phyloP scores from a whole-genome alignment of 2,329 filamentous ascomycete genomes.

The Paecilomyces sp. region DNA sequence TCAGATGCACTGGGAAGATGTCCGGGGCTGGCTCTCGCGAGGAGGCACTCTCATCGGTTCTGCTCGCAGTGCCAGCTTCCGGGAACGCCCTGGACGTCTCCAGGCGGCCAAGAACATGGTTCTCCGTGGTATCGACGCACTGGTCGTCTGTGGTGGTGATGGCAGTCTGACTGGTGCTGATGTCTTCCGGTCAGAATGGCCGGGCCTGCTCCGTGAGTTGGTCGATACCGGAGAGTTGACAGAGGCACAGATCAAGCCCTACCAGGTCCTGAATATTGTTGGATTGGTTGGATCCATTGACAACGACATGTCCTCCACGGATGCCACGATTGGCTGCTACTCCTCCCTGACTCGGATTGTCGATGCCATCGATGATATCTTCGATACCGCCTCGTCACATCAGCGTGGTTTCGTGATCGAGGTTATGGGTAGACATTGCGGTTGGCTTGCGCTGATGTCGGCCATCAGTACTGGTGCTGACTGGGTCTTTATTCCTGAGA shows the following conservation, averaged over 20 bases:
- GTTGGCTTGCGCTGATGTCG: conserved; percentile 94
- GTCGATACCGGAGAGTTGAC: conserved; percentile 67
- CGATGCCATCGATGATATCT: conserved; percentile 84
- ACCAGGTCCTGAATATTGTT: conserved; percentile 87
- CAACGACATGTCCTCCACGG: conserved; percentile 94
- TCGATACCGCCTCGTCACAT: conserved; percentile 94
- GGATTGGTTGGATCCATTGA: conserved; percentile 95
- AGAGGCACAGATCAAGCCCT: conserved; percentile 63
- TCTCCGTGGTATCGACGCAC: conserved; percentile 82
- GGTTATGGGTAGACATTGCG: conserved; percentile 97
- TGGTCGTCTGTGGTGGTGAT: conserved; percentile 96
- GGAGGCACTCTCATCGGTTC: conserved; percentile 95
- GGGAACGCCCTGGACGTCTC: conserved; percentile 75
- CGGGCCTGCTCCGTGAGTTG: conserved; percentile 76
- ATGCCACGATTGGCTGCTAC: conserved; percentile 96
- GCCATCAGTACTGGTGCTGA: conserved; percentile 92
- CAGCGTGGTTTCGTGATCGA: conserved; percentile 95
- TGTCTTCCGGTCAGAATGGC: conserved; percentile 88
- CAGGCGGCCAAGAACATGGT: conserved; percentile 92
- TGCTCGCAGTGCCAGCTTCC: conserved; percentile 86
- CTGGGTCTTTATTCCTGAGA: conserved; percentile 95
- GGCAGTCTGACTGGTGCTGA: conserved; percentile 94
- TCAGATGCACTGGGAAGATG: conserved; percentile 85
- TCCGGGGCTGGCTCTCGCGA: conserved; percentile 87
- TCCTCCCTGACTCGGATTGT: conserved; percentile 89